Base-by-base conservation (phyloP, 192 early-diverging fungal genomes). In the Rhizoclosmatium globosum region DNA sequence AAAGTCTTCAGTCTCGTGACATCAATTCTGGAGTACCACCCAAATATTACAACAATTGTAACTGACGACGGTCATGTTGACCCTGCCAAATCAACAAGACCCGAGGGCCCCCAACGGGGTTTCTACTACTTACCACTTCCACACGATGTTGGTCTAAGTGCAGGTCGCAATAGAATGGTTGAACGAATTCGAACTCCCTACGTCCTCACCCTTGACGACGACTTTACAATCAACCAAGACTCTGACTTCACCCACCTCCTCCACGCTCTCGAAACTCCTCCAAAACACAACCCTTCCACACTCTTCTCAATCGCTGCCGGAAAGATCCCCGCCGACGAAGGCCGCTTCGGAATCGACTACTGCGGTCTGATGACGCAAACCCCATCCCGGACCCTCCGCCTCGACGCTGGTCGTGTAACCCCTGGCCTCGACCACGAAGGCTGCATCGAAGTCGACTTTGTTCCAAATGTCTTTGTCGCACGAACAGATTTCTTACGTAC, bases 381-480 rank as follows among this genome's bases (percentile, higher is more conserved):
- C 45, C 21, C 7, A 41, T 31, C n/a, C 17, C 23, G 66, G 2
- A 57, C 72, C 3, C 46, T 82, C 2, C 67, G 38, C 31, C 79
- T 82, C 31, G 59, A 67, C 31, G 56, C 45, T 17, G 81, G 81
- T 4, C 6, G 38, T 0, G 21, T 48, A 2, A 57, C 46, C 6
- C 66, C 66, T 13, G 59, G 59, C 7, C 17, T 74, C 11, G 42
- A 47, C 31, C 82, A 82, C 53, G 47, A 53, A 48, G 79, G 79
- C 2, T 82, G 82, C 68, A 7, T 67, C 23, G 68, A 82, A 31
- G 82, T 82, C 11, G 82, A 82, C 2, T 82, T 82, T 59, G 82
- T 82, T 1, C 82, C 82, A 44, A 82, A 82, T 64, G 64, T 82
- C 13, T 82, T 82, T 69, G 68, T 82, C 59, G 82, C 76, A 42